These are phyloP conservation scores for Oryza brachyantha DNA, from an alignment of 176 grass and related monocot genomes.

Conservation along the genomic window DNA sequence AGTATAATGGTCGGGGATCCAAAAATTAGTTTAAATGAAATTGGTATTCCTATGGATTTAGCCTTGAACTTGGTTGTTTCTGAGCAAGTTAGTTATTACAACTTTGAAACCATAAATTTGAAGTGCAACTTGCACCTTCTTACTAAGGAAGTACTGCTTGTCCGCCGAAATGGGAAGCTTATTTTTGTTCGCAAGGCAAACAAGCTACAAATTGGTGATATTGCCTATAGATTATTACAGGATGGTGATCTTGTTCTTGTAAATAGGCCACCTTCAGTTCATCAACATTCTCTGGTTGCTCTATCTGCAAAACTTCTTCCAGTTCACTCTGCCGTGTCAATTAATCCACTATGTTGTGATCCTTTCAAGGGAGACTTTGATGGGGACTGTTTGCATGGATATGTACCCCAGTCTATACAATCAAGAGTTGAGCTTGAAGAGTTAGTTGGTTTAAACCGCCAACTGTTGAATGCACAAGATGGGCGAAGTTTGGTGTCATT, in stretches of 20 bases:
- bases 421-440: constrained; percentile 76
- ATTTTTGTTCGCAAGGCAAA: constrained; percentile 58
- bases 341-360: constrained; percentile 82
- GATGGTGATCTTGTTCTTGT: constrained; percentile 86
- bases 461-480: constrained; percentile 82
- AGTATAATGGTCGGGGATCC: constrained; percentile 83
- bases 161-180: constrained; percentile 45
- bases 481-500: constrained; percentile 77
- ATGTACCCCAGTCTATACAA: constrained; percentile 68
- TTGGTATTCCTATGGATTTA: constrained; percentile 67
- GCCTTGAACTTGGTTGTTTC: constrained; percentile 58
- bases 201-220: constrained; percentile 76
- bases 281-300: constrained; percentile 87
- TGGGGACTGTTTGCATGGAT: constrained; percentile 94
- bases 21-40: constrained; percentile 74
- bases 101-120: constrained; percentile 54
- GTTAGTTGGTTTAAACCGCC: constrained; percentile 56
- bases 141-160: constrained; percentile 41
- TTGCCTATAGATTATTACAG: constrained; percentile 66
- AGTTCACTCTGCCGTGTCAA: constrained; percentile 54
- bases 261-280: constrained; percentile 89
- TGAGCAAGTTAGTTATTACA: constrained; percentile 65
- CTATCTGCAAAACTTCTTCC: constrained; percentile 70
- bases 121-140: constrained; percentile 62
- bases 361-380: constrained; percentile 92